Conservation (phyloP, 2,329 filamentous ascomycete genomes). For the Zymoseptoria ardabiliae region DNA sequence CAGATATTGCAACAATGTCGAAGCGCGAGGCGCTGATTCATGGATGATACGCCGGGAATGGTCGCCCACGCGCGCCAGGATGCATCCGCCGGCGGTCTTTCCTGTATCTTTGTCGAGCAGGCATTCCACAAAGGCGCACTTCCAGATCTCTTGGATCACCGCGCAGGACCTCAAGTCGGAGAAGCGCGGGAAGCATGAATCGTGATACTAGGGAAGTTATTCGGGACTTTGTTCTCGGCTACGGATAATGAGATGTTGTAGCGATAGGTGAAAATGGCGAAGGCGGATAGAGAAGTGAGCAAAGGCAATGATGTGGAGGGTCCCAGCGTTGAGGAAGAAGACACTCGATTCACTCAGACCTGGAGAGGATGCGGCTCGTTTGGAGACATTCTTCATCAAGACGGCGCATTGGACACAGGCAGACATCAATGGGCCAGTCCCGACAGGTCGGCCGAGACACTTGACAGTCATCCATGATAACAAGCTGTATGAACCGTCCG, state of each 20-base stretch:
- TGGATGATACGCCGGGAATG: too few relatives aligned
- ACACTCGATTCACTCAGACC: too few relatives aligned
- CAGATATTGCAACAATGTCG: conserved; percentile 42
- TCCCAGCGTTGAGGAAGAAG: too few relatives aligned
- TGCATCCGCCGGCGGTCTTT: conserved; percentile 45
- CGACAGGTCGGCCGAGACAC: conserved; percentile 85
- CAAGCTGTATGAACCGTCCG: conserved; percentile 88
- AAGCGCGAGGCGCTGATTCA: background rate
- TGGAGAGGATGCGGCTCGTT: too few relatives aligned
- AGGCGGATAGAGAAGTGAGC: conserved; percentile 26
- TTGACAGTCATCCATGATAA: conserved; percentile 92
- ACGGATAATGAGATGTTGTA: conserved; percentile 55
- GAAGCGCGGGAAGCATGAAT: conserved; percentile 41
- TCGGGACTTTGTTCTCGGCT: conserved; percentile 49
- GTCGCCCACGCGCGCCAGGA: conserved; percentile 45
- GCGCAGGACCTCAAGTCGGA: conserved; percentile 39
- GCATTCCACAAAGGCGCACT: conserved; percentile 45
- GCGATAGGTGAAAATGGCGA: conserved; percentile 46
- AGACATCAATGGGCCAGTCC: conserved; percentile 72
- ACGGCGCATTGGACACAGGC: conserved; percentile 91
- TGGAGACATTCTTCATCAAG: conserved; percentile 74
- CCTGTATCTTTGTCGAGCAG: conserved; percentile 51
- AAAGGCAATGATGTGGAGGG: conserved; percentile 53
- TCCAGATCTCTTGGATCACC: conserved; percentile 29
- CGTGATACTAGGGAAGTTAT: conserved; percentile 36